phyloP scores from a whole-genome alignment of 2,329 filamentous ascomycete genomes.

The Hypoxylon sp. region DNA sequence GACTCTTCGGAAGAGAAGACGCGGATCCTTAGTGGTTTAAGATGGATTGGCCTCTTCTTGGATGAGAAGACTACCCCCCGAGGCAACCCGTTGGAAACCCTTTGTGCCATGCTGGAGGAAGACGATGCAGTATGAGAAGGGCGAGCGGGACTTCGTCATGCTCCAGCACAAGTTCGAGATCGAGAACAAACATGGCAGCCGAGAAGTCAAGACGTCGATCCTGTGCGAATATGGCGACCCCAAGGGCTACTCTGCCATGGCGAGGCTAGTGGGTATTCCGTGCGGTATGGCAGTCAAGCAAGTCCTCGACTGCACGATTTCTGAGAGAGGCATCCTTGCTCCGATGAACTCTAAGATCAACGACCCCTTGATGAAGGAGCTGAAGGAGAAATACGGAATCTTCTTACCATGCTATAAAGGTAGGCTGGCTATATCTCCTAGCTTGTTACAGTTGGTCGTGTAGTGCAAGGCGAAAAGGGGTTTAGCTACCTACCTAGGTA shows the following conservation, averaged over 20 bases:
- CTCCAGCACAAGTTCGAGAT: conserved; percentile 88
- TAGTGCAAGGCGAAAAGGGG: conserved; percentile 11
- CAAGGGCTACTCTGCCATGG: conserved; percentile 85
- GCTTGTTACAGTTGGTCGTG: neutral
- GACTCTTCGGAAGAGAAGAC: conserved; percentile 75
- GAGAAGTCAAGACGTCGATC: conserved; percentile 82
- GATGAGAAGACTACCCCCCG: conserved; percentile 76
- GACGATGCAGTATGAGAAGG: conserved; percentile 89
- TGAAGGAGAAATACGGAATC: conserved; percentile 74
- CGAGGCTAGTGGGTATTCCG: conserved; percentile 82
- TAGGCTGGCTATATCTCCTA: neutral
- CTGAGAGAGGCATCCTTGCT: conserved; percentile 79
- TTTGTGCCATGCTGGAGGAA: conserved; percentile 88
- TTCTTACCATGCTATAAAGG: conserved; percentile 48
- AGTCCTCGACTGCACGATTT: conserved; percentile 81
- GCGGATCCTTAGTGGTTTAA: conserved; percentile 77
- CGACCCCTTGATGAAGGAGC: conserved; percentile 70
- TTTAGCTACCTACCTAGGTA: no score
- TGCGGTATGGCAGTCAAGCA: conserved; percentile 77
- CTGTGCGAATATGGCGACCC: conserved; percentile 85
- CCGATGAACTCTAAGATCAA: conserved; percentile 79
- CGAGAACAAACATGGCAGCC: conserved; percentile 81
- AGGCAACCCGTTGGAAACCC: conserved; percentile 85
- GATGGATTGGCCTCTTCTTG: conserved; percentile 79
- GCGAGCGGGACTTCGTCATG: conserved; percentile 86